Base-by-base conservation (phyloP, 371 early-diverging fungal species). In the Apophysomyces ossiformis region DNA sequence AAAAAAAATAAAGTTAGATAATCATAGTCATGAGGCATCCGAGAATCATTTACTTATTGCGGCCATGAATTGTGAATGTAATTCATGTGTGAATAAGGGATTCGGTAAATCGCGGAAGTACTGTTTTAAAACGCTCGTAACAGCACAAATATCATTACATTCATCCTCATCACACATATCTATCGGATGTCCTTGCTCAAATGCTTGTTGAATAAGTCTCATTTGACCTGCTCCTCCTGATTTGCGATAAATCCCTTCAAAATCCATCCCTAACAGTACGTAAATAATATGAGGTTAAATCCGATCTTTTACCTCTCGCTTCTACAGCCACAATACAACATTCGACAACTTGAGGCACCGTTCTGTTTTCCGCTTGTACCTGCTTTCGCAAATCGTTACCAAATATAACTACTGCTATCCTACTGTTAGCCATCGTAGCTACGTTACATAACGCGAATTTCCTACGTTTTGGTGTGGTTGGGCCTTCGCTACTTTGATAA, bases 71-170 rank as follows among this genome's bases (percentile, higher is more conserved):
- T 90, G 72, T 5, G 81, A 69, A 69, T 95, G 90, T 12, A 92
- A 76, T 38, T 92, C 89, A 73, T 81, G 89, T 0, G 96, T 95
- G 68, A 98, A 80, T 37, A 98, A 69, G 0, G 98, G 98, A 58
- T 94, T 92, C 0, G 96, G 96, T 68, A 97, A 63, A 21, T 94
- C 95, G 39, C 98, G 85, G 63, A 98, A 87, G 67, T 96, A 98
- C 76, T 95, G 95, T 73, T 96, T 97, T 61, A 98, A 75, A 21
- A 98, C 87, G 57, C 96, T 95, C 2, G 98, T 96, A 8, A 96
- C 85, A 7, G 88, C 86, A 65, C 87, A 84, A 45, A 90, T 87
- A 74, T 87, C 89, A 65, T 82, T 81, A 69, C 85, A 87, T 59
- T 83, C 68, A 15, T 78, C 74, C 8, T 77, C 69, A 60, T 88